Conservation (phyloP, 768 basidiomycete species). For the Tephrocybe sp. region DNA sequence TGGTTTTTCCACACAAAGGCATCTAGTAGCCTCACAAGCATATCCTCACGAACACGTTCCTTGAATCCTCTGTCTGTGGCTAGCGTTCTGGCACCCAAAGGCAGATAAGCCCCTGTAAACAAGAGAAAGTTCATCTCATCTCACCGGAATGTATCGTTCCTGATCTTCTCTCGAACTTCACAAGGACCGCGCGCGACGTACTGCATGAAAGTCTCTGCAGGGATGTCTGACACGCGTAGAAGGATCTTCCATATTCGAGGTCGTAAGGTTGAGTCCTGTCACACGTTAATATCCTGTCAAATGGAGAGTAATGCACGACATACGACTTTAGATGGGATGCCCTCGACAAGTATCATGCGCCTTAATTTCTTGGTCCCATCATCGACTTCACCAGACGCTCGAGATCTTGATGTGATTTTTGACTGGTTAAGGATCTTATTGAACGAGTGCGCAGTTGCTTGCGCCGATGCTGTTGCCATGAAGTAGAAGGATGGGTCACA, state of each 20-base stretch:
- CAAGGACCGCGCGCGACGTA: conserved; percentile 86
- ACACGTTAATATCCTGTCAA: neutral
- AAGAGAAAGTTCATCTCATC: conserved; percentile 1
- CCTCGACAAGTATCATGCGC: conserved; percentile 86
- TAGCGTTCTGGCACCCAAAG: conserved; percentile 68
- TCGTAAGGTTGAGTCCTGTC: conserved; percentile 74
- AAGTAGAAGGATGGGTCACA: neutral
- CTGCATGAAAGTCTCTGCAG: conserved; percentile 71
- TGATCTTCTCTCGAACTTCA: conserved; percentile 86
- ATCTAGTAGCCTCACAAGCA: conserved; percentile 94
- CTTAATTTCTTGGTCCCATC: conserved; percentile 86
- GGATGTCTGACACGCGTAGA: conserved; percentile 75
- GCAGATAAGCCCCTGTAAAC: conserved; percentile 1
- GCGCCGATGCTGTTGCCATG: conserved; percentile 17
- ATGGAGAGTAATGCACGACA: conserved; percentile 25
- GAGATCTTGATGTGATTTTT: conserved; percentile 62
- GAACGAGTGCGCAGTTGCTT: conserved; percentile 67
- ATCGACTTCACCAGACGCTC: conserved; percentile 59
- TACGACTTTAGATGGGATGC: conserved; percentile 79
- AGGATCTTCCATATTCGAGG: conserved; percentile 95
- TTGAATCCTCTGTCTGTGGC: conserved; percentile 98
- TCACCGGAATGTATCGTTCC: conserved; percentile 95
- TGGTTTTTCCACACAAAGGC: conserved; percentile 97
- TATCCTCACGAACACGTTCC: conserved; percentile 93
- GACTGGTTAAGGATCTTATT: conserved; percentile 78